phyloP scores from a whole-genome alignment of 2,329 filamentous ascomycete genomes.

The Penicillium fuscoglaucum region DNA sequence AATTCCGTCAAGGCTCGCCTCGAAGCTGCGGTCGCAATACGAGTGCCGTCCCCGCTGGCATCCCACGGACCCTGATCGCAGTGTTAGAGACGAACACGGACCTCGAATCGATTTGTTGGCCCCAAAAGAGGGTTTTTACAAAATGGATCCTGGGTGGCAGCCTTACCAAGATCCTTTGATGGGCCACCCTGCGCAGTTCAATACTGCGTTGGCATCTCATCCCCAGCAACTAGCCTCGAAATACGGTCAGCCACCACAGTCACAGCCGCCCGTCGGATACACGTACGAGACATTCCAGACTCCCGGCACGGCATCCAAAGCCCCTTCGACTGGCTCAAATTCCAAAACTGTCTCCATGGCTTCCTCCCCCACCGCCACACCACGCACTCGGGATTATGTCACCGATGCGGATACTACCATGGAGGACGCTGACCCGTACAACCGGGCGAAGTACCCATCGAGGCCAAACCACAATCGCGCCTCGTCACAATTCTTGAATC shows the following conservation, averaged over 20 bases:
- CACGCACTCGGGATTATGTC: constrained; percentile 63
- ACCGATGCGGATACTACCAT: constrained; percentile 76
- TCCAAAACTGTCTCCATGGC: constrained; percentile 55
- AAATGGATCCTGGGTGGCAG: constrained; percentile 64
- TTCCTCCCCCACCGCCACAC: constrained; percentile 59
- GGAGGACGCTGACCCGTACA: constrained; percentile 87
- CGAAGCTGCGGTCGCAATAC: constrained; percentile 28
- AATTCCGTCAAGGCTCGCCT: constrained; percentile 20
- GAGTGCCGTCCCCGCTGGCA: constrained; percentile 30
- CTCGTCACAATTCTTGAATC: constrained; percentile 70
- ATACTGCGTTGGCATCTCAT: constrained; percentile 53
- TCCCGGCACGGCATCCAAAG: constrained; percentile 35
- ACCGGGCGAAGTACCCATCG: constrained; percentile 81
- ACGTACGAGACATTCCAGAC: constrained; percentile 68
- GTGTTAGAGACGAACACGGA: constrained; percentile 23
- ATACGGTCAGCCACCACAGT: constrained; percentile 47
- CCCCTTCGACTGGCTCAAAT: constrained; percentile 40
- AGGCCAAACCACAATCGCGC: constrained; percentile 69
- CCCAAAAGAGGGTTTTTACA: constrained; percentile 29
- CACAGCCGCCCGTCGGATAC: constrained; percentile 59
- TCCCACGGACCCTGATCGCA: constrained; percentile 32
- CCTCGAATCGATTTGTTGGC: constrained; percentile 17
- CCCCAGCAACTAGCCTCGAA: constrained; percentile 54
- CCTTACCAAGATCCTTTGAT: constrained; percentile 63
- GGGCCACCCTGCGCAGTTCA: constrained; percentile 65